Conservation (phyloP, 1,284 basidiomycete species). For the Meira miltonrushii region DNA sequence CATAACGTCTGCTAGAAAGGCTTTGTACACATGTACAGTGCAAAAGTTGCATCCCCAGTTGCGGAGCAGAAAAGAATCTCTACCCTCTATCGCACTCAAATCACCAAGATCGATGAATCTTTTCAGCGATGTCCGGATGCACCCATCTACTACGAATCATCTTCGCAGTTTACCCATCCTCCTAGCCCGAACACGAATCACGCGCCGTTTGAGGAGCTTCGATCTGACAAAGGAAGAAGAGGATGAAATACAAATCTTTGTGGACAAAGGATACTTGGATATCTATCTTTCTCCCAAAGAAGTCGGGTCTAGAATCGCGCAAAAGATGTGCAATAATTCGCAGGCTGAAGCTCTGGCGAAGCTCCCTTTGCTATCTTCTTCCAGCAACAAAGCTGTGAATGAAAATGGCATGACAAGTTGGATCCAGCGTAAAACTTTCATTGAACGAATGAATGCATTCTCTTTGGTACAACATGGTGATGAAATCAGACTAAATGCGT, state of each 20-base stretch:
- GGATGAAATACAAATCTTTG: conserved; percentile 43
- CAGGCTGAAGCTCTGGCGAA: conserved; percentile 36
- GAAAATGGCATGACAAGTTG: conserved; percentile 11
- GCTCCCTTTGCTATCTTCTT: conserved; percentile 20
- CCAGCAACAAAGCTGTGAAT: not conserved
- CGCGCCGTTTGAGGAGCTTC: conserved; percentile 27
- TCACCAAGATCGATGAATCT: conserved; percentile 40
- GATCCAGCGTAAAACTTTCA: not conserved
- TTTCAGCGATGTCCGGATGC: conserved; percentile 16
- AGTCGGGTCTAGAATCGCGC: conserved; percentile 21
- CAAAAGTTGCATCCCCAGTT: conserved; percentile 43
- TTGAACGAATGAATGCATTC: too few species aligned
- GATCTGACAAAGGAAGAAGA: conserved; percentile 24
- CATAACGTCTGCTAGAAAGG: conserved; percentile 32
- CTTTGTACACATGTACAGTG: conserved; percentile 40
- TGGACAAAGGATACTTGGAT: conserved; percentile 27
- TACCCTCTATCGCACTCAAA: conserved; percentile 19
- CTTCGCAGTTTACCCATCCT: conserved; percentile 25
- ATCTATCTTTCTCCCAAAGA: conserved; percentile 24
- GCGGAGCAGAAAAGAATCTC: conserved; percentile 1
- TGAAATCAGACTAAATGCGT: too few species aligned
- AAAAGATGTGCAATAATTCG: conserved; percentile 19
- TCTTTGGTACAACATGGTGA: too few species aligned
- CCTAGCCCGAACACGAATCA: conserved; percentile 27
- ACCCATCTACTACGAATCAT: conserved; percentile 20